phyloP scores from a whole-genome alignment of 495 filamentous ascomycete genomes.

The Tuber magnatum region DNA sequence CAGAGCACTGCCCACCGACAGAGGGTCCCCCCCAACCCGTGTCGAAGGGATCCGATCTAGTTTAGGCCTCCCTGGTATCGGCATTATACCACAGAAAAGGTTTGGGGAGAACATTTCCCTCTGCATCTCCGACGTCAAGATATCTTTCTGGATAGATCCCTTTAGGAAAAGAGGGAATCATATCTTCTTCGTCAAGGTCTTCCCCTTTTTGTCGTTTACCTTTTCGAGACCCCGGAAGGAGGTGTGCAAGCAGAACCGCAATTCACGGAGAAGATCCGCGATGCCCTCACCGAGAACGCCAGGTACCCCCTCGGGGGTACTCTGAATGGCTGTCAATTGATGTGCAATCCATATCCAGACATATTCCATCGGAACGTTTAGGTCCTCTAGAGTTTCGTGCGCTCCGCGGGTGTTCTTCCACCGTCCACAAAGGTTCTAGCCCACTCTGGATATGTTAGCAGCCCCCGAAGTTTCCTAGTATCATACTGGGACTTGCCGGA shows the following conservation, averaged over 20 bases:
- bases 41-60: slow-evolving; percentile 38
- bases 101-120: slow-evolving; percentile 41
- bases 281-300: slow-evolving; percentile 42
- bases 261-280: slow-evolving; percentile 37
- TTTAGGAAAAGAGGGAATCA: slow-evolving; percentile 26
- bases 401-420: slow-evolving; percentile 31
- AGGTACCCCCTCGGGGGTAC: slow-evolving; percentile 41
- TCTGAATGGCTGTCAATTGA: slow-evolving; percentile 43
- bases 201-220: slow-evolving; percentile 23
- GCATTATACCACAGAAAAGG: slow-evolving; percentile 43
- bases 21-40: background rate
- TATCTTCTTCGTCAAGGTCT: slow-evolving; percentile 2
- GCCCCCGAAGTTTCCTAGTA: background rate
- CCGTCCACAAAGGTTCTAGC: slow-evolving; percentile 13
- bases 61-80: slow-evolving; percentile 35
- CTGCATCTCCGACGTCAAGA: slow-evolving; percentile 45
- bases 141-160: slow-evolving; percentile 39
- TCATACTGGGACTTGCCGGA: slow-evolving; percentile 14
- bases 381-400: slow-evolving; percentile 39
- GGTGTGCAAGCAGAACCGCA: slow-evolving; percentile 39
- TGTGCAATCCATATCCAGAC: slow-evolving; percentile 41
- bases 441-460: slow-evolving; percentile 7
- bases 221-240: slow-evolving; percentile 35
- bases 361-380: slow-evolving; percentile 39
- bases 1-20: slow-evolving; percentile 10